Evolutionary conservation across 1,284 basidiomycete genomes (phyloP), one percentile per base, ranked within the genome.

Genomic region (Heterobasidion annosum): DNA sequence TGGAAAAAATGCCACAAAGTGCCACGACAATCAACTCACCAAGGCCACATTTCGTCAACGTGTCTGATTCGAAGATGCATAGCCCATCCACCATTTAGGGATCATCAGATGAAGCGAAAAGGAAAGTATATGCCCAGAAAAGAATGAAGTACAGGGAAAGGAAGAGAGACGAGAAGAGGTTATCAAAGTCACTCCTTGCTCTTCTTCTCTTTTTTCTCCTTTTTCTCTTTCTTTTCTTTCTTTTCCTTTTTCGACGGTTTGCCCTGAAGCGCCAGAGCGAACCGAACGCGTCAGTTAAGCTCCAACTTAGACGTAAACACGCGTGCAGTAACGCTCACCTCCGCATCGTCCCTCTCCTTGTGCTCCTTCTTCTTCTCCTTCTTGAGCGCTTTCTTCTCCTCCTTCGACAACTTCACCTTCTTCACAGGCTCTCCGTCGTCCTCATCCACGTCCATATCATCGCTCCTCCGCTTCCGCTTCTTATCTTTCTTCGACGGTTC

Each of bases 381-480:
- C 72, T 88, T 91, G 67, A 86, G 70, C 34, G 82, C 83, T 73
- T 87, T 88, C 75, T 89, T 89, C 72, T 89, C 86, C 71, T 90
- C 88, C 70, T 91, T 91, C 46, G 82, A 83, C 59, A 88, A 61
- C 71, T 89, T 89, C 58, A 77, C 74, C 70, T 87, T 89, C 72
- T 88, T 90, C 56, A 71, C 61, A 8, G 80, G 72, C n/a, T 73
- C 73, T 58, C 76, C 77, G 54, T 82, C 77, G 51, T 78, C 77
- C 48, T 71, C 74, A 60, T 83, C 79, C 7, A 79, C 77, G 51
- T 84, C 81, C 74, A 83, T 83, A 19, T 69, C 76, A 53, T 82
- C 82, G 52, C 71, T 76, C 67, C 83, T 80, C 62, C 79, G 73
- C 69, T 82, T 83, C 70, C 77, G 72, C 64, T 77, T 73, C 64